Base-by-base conservation (phyloP, 106 monocot species). In the Iris macrosiphon region DNA sequence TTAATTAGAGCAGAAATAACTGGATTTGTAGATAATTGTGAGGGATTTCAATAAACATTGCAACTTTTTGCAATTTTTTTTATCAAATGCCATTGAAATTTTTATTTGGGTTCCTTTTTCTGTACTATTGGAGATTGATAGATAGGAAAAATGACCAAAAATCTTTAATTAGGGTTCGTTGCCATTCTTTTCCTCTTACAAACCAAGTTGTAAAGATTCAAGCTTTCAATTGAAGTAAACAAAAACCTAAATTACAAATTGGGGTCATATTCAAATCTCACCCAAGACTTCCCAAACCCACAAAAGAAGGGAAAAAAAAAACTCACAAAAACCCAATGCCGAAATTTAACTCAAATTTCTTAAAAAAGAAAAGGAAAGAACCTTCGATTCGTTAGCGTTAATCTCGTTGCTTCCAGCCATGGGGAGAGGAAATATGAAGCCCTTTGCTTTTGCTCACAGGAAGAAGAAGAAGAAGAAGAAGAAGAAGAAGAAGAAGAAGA, bases 381-480 rank as follows among this genome's bases (percentile, higher is more conserved):
- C 91, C 91, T 71, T 85, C 66, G 66, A 77, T 29, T 91, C 91
- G 59, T 59, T 85, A 11, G 78, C 65, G 79, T 91, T 91, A 46
- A 91, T 75, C 58, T 82, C 91, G 81, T 91, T 82, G 78, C 81
- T 71, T 31, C 91, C 91, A 12, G 91, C 85, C 91, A 91, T 91
- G 55, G 49, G 61, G 50, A 41, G 4, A 55, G 0, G 2, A 20
- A n/a, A n/a, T n/a, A n/a, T n/a, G n/a, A n/a, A n/a, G n/a, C n/a
- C n/a, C n/a, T n/a, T n/a, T n/a, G n/a, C n/a, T n/a, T n/a, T n/a
- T n/a, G n/a, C n/a, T n/a, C n/a, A 35, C 34, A 35, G 10, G 34
- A 35, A 35, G 4, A 35, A 35, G 34, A 35, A 35, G 34, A 35
- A 35, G 10, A 10, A 35, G 34, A 35, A 35, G 32, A 23, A 19